These are phyloP conservation scores for Puccinia horiana DNA, from an alignment of 1,284 basidiomycete genomes.

Conservation along the genomic window DNA sequence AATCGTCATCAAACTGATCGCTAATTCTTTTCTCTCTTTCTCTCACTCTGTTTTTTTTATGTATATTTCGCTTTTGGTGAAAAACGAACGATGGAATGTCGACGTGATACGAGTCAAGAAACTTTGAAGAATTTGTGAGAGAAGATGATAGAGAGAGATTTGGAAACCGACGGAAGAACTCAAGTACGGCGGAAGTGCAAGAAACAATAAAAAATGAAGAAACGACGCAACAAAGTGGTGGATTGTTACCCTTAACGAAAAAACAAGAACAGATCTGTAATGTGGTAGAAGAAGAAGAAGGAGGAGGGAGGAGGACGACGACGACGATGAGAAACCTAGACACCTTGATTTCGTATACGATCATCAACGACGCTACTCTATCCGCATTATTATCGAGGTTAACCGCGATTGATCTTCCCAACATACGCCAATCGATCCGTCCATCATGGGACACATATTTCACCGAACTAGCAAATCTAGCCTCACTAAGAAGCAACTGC, in stretches of 20 bases:
- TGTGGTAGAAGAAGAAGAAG: too few relatives aligned
- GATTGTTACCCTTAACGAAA: too few relatives aligned
- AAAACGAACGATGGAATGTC: neutral
- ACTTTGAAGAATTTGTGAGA: slow-evolving; percentile 30
- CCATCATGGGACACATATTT: slow-evolving; percentile 94
- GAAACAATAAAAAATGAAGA: neutral
- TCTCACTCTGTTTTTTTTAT: neutral
- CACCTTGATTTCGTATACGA: slow-evolving; percentile 66
- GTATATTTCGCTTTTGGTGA: neutral
- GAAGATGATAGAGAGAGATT: slow-evolving; percentile 11
- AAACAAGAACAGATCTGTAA: too few relatives aligned
- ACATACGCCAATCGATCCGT: slow-evolving; percentile 71
- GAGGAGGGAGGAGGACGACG: neutral
- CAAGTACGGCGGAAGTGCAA: neutral
- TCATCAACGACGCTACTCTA: slow-evolving; percentile 70
- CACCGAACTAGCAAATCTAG: slow-evolving; percentile 87
- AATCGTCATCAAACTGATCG: too few relatives aligned
- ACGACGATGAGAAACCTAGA: slow-evolving; percentile 52
- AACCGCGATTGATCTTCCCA: slow-evolving; percentile 71
- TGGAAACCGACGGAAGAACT: neutral
- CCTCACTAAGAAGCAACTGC: slow-evolving; percentile 84
- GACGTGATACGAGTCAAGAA: neutral
- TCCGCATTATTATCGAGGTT: slow-evolving; percentile 65
- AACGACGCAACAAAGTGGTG: neutral
- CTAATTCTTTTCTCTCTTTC: neutral